These are phyloP conservation scores for Bauhinia variegata DNA, from an alignment of 306 rosid species.

Conservation along the genomic window DNA sequence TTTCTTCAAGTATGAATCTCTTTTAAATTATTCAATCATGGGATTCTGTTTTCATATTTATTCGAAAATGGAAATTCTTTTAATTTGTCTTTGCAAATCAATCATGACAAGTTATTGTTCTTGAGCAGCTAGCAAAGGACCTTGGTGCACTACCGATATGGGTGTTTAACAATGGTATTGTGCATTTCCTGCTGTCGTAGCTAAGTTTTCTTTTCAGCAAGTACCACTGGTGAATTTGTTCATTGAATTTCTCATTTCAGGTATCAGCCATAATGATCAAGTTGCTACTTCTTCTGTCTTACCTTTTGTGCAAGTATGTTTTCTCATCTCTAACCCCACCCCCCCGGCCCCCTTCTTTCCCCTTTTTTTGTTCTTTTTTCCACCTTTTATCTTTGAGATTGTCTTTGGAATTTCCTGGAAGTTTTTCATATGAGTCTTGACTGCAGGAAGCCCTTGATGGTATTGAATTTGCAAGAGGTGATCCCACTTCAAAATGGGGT, in stretches of 20 bases:
- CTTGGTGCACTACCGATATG: slow-evolving; percentile 60
- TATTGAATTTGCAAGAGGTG: slow-evolving; percentile 87
- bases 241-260: slow-evolving; percentile 42
- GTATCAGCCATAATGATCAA: slow-evolving; percentile 62
- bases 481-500: slow-evolving; percentile 68
- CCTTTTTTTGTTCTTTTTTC: neutral
- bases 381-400: neutral
- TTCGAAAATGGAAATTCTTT: neutral
- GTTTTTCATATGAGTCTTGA: neutral
- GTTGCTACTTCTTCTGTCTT: slow-evolving; percentile 51
- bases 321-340: slow-evolving; percentile 5
- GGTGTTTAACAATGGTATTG: slow-evolving; percentile 66
- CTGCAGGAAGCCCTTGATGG: slow-evolving; percentile 92
- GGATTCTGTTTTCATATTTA: slow-evolving; percentile 3
- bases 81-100: slow-evolving; percentile 16
- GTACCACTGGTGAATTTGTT: neutral
- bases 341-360: slow-evolving; percentile 36
- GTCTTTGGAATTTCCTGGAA: neutral
- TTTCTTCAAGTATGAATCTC: slow-evolving; percentile 75
- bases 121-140: slow-evolving; percentile 65
- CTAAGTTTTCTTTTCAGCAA: neutral
- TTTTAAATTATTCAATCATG: slow-evolving; percentile 20
- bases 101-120: neutral
- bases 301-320: slow-evolving; percentile 62
- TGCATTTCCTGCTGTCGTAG: slow-evolving; percentile 8